Base-by-base conservation (phyloP, 2,329 filamentous ascomycete species). In the Corniculantispora saksenae region DNA sequence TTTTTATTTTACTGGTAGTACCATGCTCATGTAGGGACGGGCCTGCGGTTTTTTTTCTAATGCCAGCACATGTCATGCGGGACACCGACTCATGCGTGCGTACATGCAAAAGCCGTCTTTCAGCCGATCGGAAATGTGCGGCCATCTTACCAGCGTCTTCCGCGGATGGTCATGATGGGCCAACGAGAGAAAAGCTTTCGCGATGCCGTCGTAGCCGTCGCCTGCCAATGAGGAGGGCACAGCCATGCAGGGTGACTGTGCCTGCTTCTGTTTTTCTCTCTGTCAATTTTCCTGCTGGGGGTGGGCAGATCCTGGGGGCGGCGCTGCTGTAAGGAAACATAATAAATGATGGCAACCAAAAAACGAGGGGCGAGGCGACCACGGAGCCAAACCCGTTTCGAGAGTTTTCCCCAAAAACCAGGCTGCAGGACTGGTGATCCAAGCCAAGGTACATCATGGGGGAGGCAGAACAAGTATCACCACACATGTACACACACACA, bases 171-270 rank as follows among this genome's bases (percentile, higher is more conserved):
- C 35, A 38, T n/a, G n/a, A n/a, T n/a, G 5, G 12, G 38, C 50
- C 58, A 45, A 25, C 53, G 25, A 32, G 17, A 4, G 47, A 35
- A 23, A 29, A 48, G n/a, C 35, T 12, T 15, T n/a, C n/a, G 15
- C n/a, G 40, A 56, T 63, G 61, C 61, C 61, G 61, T 56, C 21
- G 51, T 63, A 63, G 61, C 61, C 61, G 61, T 48, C 27, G 32
- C 15, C 13, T 38, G 43, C 51, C 43, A 63, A 56, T 56, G 32
- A 25, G 19, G 43, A 23, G 21, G 47, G 3, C 3, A n/a, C n/a
- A 45, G 38, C 43, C 27, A 47, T 55, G 60, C 60, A 62, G 29
- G 60, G 40, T 50, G 40, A 62, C 21, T 32, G 48, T 47, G 40
- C 51, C 38, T 55, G 38, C 48, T 54, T 47, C 43, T 21, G 29